Evolutionary conservation across 140 eudicot genomes (phyloP), one percentile per base, ranked within the genome.

Genomic region (Anethum foeniculum): DNA sequence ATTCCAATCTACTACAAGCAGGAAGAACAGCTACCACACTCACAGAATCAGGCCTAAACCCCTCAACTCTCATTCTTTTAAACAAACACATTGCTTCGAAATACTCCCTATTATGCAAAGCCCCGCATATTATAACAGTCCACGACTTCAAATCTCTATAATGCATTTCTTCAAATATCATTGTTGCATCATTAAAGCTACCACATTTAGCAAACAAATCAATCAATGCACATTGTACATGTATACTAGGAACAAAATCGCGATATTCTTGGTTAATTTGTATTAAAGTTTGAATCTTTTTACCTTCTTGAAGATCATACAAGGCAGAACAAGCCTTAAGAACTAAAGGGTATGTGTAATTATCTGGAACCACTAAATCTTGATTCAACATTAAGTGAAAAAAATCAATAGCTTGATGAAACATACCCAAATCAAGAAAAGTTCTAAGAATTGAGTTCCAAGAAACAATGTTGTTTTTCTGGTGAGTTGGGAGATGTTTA

Each of bases 181-280:
- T 44, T 19, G 18, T 38, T 49, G 87, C 87, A 27, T 84, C 84
- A 7, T 28, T 60, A 21, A 84, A 54, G 82, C 87, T 76, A 30
- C 87, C 87, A 71, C 87, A 84, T 77, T 84, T 84, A 1, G 84
- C 69, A 71, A 76, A 81, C 87, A 84, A 81, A 75, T 84, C 84
- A 48, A 84, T 65, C 60, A 65, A 9, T 36, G 86, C 86, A 54
- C 86, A 80, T 15, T 80, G 44, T 6, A 78, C 79, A 79, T 79
- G 80, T 10, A 32, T 41, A 51, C 76, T 84, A 72, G 83, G 83
- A 30, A 27, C 18, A 9, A 77, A 28, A 25, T 72, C 56, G 15
- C n/a, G 25, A 30, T 11, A 28, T 25, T 43, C 15, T 60, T 69
- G 47, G 12, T 16, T 18, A 19, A 23, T 75, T 7, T 77, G 21